These are phyloP conservation scores for Heterobasidion annosum DNA, from an alignment of 1,284 basidiomycete species.

Conservation along the genomic window DNA sequence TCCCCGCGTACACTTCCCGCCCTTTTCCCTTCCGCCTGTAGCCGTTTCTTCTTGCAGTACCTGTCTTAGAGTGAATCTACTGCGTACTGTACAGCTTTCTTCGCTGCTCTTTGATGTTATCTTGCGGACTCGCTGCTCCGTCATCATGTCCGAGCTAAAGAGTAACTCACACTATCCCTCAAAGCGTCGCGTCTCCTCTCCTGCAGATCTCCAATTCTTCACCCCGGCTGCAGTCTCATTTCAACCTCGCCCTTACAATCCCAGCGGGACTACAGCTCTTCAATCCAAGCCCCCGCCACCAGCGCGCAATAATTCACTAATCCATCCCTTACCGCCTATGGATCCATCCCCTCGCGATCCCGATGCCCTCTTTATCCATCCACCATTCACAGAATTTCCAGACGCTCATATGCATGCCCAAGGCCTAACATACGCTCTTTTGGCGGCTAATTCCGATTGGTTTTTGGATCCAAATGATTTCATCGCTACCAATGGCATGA, in stretches of 20 bases:
- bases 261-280: slow-evolving; percentile 19
- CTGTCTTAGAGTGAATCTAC: too few relatives aligned
- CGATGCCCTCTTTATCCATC: slow-evolving; percentile 56
- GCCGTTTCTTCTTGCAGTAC: too few relatives aligned
- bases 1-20: too few relatives aligned
- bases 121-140: not conserved
- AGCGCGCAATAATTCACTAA: slow-evolving; percentile 27
- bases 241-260: slow-evolving; percentile 48
- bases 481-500: slow-evolving; percentile 34
- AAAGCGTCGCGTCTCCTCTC: slow-evolving; percentile 40
- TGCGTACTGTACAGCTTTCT: too few relatives aligned
- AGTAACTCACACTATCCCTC: slow-evolving; percentile 21
- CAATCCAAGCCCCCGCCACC: slow-evolving; percentile 18
- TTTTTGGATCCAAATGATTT: slow-evolving; percentile 66
- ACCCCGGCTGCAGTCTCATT: slow-evolving; percentile 49
- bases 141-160: slow-evolving; percentile 9
- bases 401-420: slow-evolving; percentile 49
- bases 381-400: slow-evolving; percentile 60
- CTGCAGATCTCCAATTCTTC: slow-evolving; percentile 44
- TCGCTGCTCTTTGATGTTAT: not conserved
- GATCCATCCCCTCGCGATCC: slow-evolving; percentile 59
- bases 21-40: too few relatives aligned
- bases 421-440: slow-evolving; percentile 56
- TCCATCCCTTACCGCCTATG: slow-evolving; percentile 44
- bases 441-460: slow-evolving; percentile 68